Evolutionary conservation across 2,329 filamentous ascomycete genomes (phyloP), one percentile per base, ranked within the genome.

Genomic region (Alternaria sp.): DNA sequence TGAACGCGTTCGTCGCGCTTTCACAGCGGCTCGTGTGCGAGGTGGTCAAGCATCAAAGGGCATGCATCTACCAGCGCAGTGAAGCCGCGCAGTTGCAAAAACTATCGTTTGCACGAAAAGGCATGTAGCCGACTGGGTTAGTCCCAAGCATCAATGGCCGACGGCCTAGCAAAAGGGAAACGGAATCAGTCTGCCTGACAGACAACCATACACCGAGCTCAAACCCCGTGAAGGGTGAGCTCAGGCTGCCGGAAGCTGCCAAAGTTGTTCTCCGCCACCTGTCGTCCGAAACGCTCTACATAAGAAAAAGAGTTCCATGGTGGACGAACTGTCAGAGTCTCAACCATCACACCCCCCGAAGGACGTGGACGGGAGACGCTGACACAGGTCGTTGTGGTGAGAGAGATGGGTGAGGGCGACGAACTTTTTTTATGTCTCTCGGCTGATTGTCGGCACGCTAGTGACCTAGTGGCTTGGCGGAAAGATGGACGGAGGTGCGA

Each of bases 91-190:
- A 38, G 5, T 39, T 24, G 24, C 20, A 22, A 34, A 42, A 57
- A 14, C 24, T 34, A 11, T 20, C 11, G n/a, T 46, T n/a, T 5
- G 28, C 24, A 47, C 12, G 20, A n/a, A 14, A 48, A 26, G 32
- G 51, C 61, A 89, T 92, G 88, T 92, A 88, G 88, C 85, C 84
- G 87, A 94, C 94, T 78, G 70, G 75, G 92, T 94, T 94, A 83
- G 87, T 89, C 91, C 91, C 89, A 87, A 91, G 89, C 92, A 87
- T 94, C 91, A 96, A 82, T 70, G 87, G 88, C 91, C 92, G 84
- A 96, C 89, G 92, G 90, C 87, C 91, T 95, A 86, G 88, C 91
- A 87, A 88, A 93, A 92, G 86, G 88, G 92, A 89, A 66, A 62
- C 68, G 75, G 72, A 78, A 78, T 78, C 70, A 77, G 74, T 72